A percentile compares a stretch with the other conserved stretches of the same genome.
phyloP scores from a whole-genome alignment of 1,284 basidiomycete genomes.

The Cutaneotrichosporon dermatis region DNA sequence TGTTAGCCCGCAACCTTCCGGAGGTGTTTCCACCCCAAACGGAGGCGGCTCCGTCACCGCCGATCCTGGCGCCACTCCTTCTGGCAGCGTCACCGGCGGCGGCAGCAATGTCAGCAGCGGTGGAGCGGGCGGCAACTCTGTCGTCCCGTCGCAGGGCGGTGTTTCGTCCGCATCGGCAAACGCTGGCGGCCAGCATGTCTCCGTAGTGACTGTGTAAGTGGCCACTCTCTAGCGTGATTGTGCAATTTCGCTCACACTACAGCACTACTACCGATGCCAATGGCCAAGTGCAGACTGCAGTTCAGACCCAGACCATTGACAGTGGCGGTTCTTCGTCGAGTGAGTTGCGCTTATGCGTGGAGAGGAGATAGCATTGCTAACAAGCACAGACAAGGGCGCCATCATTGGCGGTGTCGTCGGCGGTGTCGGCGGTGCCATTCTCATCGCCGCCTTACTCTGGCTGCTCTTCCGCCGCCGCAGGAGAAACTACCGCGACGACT shows the following conservation, averaged over 20 bases:
- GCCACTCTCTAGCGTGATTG: no score
- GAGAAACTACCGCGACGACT: constrained; percentile 39
- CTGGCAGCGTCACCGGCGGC: no score
- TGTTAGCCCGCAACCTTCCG: no score
- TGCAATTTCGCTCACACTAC: neutral
- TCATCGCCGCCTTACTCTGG: constrained; percentile 38
- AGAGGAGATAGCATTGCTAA: neutral
- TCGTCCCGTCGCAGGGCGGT: no score
- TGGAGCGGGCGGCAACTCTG: no score
- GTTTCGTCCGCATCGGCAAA: no score
- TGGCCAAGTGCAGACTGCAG: neutral
- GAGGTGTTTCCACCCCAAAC: no score
- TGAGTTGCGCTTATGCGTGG: neutral
- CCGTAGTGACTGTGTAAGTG: no score
- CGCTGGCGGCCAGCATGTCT: no score
- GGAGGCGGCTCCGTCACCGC: no score
- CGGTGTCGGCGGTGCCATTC: constrained; percentile 42
- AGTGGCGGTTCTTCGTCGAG: neutral
- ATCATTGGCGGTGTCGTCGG: constrained; percentile 48
- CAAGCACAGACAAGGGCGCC: constrained; percentile 33
- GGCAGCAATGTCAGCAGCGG: no score
- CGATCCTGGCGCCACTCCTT: no score
- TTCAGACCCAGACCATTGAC: neutral
- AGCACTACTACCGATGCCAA: constrained; percentile 1
- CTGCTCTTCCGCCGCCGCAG: constrained; percentile 32